Base-by-base conservation (phyloP, 2,329 filamentous ascomycete genomes). In the Aureobasidium zeae region DNA sequence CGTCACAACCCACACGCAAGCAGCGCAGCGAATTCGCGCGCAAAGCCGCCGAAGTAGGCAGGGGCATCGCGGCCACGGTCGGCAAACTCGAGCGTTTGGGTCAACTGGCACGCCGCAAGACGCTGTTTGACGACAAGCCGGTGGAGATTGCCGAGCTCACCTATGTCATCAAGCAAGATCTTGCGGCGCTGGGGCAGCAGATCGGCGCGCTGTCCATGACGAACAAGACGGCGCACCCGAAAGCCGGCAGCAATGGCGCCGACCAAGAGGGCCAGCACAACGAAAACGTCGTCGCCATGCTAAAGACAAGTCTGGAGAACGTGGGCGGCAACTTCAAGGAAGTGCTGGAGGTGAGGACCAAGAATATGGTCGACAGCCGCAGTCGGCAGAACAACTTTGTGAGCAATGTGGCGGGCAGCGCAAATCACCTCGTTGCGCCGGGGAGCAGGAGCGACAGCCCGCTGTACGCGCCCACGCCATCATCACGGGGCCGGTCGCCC, bases 121-220 rank as follows among this genome's bases (percentile, higher is more conserved):
- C 91, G 8, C 79, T 98, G 31, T 98, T 98, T 62, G 91, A 98
- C 63, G 91, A 98, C 68, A 79, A 86, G 60, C 87, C 91, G 0
- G 85, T 95, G 44, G 91, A 98, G 66, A 95, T 96, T 63, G 91
- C 91, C 63, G 87, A 96, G 64, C 77, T 95, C 62, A 95, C 88
- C 6, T 95, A 88, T 58, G 84, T 96, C 59, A 95, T 96, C 71
- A 96, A 96, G 68, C 89, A 96, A 70, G 89, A 96, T 58, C 76
- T 96, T 41, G 86, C 86, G 1, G 79, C 74, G 4, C 64, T 85
- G 46, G 96, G 95, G 64, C 79, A 86, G 53, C 84, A 94, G 59
- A 96, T 96, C 55, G 83, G 83, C 33, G 72, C 73, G 8, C 71
- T 98, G n/a, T 85, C 94, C 59, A 68, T 74, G 5, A 72, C 95